Conservation (phyloP, 768 basidiomycete genomes). For the Gyrodon lividus region DNA sequence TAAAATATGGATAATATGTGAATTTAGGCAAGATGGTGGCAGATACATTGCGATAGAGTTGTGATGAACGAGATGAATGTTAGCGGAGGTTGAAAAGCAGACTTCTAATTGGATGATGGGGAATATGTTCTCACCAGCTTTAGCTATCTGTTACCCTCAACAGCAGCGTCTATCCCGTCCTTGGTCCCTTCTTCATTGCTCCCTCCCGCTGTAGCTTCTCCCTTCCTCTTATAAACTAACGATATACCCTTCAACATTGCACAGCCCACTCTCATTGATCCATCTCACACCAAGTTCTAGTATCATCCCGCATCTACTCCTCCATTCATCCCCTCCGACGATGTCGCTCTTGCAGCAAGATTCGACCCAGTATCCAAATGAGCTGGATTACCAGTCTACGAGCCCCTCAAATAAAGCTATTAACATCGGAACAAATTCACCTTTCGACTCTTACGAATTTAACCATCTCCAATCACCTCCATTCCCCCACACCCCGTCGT, state of each 20-base stretch:
- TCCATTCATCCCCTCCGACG: background rate
- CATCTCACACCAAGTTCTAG: background rate
- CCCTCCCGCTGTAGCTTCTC: background rate
- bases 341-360: slow-evolving; percentile 34
- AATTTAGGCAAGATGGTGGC: background rate
- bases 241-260: background rate
- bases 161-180: slow-evolving; percentile 20
- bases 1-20: background rate
- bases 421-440: slow-evolving; percentile 20
- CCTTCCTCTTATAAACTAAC: slow-evolving; percentile 1
- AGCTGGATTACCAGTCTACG: slow-evolving; percentile 24
- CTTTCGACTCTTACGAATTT: slow-evolving; percentile 43
- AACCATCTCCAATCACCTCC: slow-evolving; percentile 35
- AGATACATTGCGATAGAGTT: background rate
- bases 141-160: slow-evolving; percentile 14
- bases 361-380: slow-evolving; percentile 12
- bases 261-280: background rate
- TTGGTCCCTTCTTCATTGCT: slow-evolving; percentile 6
- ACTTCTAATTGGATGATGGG: slow-evolving; percentile 17
- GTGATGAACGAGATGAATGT: slow-evolving; percentile 3
- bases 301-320: background rate
- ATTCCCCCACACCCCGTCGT: slow-evolving; percentile 54
- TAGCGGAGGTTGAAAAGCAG: slow-evolving; percentile 33
- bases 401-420: slow-evolving; percentile 31
- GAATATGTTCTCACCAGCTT: slow-evolving; percentile 27